Conservation (phyloP, 805 yeast species). For the Saccharomycopsis selenospora region DNA sequence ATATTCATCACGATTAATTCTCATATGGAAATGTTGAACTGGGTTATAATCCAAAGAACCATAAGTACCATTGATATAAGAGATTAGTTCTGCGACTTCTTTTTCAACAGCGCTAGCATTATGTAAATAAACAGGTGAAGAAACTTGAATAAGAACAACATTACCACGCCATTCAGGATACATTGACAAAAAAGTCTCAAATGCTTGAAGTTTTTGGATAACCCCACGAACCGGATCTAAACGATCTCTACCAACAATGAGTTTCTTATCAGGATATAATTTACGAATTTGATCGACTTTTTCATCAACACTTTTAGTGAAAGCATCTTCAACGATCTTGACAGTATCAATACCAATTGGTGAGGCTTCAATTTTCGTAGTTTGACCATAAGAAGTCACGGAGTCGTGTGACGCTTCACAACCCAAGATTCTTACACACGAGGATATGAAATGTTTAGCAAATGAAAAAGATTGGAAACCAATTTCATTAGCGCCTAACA, state of each 20-base stretch:
- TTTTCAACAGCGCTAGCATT: slow-evolving; percentile 43
- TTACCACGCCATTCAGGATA: slow-evolving; percentile 88
- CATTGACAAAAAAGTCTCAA: slow-evolving; percentile 78
- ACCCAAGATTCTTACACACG: slow-evolving; percentile 84
- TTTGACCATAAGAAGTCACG: slow-evolving; percentile 69
- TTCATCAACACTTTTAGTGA: slow-evolving; percentile 41
- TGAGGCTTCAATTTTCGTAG: slow-evolving; percentile 62
- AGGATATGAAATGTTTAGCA: slow-evolving; percentile 83
- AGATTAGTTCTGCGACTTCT: slow-evolving; percentile 75
- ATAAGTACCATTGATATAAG: slow-evolving; percentile 74
- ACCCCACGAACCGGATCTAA: slow-evolving; percentile 90
- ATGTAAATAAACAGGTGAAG: slow-evolving; percentile 61
- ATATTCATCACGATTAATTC: slow-evolving; percentile 83
- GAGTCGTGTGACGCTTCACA: slow-evolving; percentile 55
- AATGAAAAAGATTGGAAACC: slow-evolving; percentile 84
- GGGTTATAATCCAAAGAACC: slow-evolving; percentile 83
- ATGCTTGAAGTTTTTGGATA: slow-evolving; percentile 86
- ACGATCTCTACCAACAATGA: slow-evolving; percentile 91
- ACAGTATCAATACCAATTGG: slow-evolving; percentile 88
- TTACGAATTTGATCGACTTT: slow-evolving; percentile 60
- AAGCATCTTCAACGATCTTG: slow-evolving; percentile 54
- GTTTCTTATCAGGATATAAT: slow-evolving; percentile 56
- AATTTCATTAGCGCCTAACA: slow-evolving; percentile 81
- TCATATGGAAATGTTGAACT: slow-evolving; percentile 86
- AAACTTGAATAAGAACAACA: slow-evolving; percentile 86